Base-by-base conservation (phyloP, 208 protist genomes). In the Vickermania spadyakhi region DNA sequence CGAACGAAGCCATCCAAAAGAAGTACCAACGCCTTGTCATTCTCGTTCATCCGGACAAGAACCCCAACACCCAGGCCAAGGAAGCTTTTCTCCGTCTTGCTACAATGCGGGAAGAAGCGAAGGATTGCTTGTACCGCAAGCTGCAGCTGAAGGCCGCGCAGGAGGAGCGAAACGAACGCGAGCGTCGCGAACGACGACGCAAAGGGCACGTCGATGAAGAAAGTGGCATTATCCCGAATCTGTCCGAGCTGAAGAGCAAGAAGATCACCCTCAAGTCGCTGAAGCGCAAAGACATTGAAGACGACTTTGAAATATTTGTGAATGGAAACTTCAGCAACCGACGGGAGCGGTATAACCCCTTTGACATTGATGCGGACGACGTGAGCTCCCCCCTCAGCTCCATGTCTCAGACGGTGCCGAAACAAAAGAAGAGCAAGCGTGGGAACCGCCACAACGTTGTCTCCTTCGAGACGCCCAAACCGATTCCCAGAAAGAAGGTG, bases 11-110 rank as follows among this genome's bases (percentile, higher is more conserved):
- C 0, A 65, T 91, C 22, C 78, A 82, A 29, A 87, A 89, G 62
- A 51, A 61, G 25, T 94, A 84, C 64, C 84, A 94, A 60, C 72
- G 74, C 22, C 77, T 89, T 29, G 81, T 81, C 22, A 70, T 94
- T n/a, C 64, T 79, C 56, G 78, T 86, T 4, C 88, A 94, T 52
- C 88, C 88, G 0, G 88, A 94, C 70, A 94, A 94, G 60, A 94
- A 94, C 58, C 84, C 88, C 2, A 70, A 78, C 59, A 65, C 72
- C 1, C 62, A 52, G 28, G 88, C 88, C 14, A 80, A 72, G 18
- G 83, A 94, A 3, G 84, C 84, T 14, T 94, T 94, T 64, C 71
- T 79, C 18, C 76, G 84, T 1, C 75, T 94, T 13, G 70, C 61
- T 3, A 57, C 56, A 4, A 60, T 94, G 56, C 73, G 75, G 29